Base-by-base conservation (phyloP, 2,329 filamentous ascomycete species). In the Hirsutella rhossiliensis region DNA sequence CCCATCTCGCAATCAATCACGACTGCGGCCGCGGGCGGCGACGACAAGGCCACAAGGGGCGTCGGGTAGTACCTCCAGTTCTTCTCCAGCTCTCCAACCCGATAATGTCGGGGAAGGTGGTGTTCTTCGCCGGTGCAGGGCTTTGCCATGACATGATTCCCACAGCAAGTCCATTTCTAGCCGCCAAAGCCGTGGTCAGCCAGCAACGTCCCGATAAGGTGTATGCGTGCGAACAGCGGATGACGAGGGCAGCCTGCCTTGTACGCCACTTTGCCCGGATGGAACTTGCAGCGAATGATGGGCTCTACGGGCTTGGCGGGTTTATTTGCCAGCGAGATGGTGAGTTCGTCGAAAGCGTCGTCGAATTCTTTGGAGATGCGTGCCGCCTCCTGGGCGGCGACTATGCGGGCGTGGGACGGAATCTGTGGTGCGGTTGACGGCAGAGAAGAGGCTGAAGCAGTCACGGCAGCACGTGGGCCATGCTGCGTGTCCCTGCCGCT, bases 1-100 rank as follows among this genome's bases (percentile, higher is more conserved):
- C 73, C 73, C 71, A 77, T 76, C 49, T 78, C 73, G 48, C 74
- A 77, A 47, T 76, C 73, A 4, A 78, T 56, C 0, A 66, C 70
- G 3, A 77, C 64, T 3, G 53, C 60, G 38, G 34, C 46, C 15
- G 49, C 48, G 13, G 42, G 47, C 15, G 23, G 38, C 7, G 30
- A 20, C 4, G 36, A 31, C 3, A 41, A 11, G 7, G 38, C 34
- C 11, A 29, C 23, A 1, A 28, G 17, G 17, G 54, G 52, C 1
- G 57, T 61, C 17, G 43, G 20, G 29, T 54, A 46, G 44, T 54
- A 56, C 13, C 20, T 38, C 58, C 57, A 61, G 32, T 55, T 54
- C 11, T 34, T 48, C 38, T 54, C 52, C 13, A 63, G 48, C 42
- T 60, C 58, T n/a, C 48, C 49, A 11, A 32, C 17, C 15, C 40